These are phyloP conservation scores for Hypseocharis bilobata DNA, from an alignment of 441 rosid genomes.

Conservation along the genomic window DNA sequence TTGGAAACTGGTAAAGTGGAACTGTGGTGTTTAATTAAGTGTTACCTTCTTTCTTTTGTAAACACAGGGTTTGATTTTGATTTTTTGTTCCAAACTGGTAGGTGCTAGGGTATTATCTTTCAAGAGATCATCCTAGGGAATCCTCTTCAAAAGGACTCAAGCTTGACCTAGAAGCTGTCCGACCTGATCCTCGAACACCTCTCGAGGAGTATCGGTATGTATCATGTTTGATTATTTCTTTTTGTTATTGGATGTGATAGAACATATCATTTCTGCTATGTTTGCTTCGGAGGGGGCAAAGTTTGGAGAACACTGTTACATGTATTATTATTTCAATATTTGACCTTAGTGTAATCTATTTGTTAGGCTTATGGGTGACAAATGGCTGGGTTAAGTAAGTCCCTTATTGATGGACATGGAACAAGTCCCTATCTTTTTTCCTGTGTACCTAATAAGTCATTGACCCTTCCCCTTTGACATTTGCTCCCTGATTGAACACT, in stretches of 20 bases:
- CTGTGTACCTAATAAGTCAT: neutral
- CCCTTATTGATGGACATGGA: neutral
- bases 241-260: neutral
- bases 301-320: neutral
- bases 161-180: constrained; percentile 76
- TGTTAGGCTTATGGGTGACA: neutral
- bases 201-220: constrained; percentile 90
- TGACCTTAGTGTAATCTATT: neutral
- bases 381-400: neutral
- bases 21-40: constrained; percentile 7
- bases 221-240: constrained; percentile 13
- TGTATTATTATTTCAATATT: neutral
- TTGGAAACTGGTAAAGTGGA: constrained; percentile 61
- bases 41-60: constrained; percentile 9
- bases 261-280: neutral
- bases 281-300: constrained; percentile 1
- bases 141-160: constrained; percentile 74
- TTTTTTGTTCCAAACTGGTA: constrained; percentile 29
- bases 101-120: constrained; percentile 70
- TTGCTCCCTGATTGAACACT: constrained; percentile 2
- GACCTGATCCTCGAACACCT: constrained; percentile 80
- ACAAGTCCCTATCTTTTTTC: neutral
- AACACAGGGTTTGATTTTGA: constrained; percentile 17
- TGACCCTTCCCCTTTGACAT: neutral
- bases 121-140: constrained; percentile 86